Conservation (phyloP, 306 rosid genomes). For the Delonix regia region DNA sequence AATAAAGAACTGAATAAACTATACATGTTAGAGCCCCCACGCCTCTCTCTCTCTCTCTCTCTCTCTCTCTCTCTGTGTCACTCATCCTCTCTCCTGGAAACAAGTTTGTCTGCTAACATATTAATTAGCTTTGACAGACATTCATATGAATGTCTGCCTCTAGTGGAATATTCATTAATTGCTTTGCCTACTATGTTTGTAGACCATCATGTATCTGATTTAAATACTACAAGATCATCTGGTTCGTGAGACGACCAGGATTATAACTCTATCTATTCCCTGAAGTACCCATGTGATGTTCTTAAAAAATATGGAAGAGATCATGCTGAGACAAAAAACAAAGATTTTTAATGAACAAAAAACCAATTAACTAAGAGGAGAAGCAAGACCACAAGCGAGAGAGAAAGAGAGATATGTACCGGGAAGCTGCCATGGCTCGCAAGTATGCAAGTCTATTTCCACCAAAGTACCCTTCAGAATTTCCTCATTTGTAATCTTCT, state of each 20-base stretch:
- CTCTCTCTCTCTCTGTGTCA: constrained; percentile 5
- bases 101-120: constrained; percentile 24
- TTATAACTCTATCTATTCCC: background rate
- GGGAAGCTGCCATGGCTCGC: constrained; percentile 99
- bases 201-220: constrained; percentile 8
- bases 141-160: background rate
- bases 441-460: constrained; percentile 88
- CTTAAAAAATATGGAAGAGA: background rate
- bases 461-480: constrained; percentile 82
- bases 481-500: constrained; percentile 81
- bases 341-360: background rate
- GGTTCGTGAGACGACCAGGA: constrained; percentile 18
- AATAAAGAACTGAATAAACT: constrained; percentile 42
- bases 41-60: background rate
- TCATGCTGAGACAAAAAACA: background rate
- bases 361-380: background rate
- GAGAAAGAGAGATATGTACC: constrained; percentile 47
- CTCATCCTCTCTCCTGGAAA: background rate
- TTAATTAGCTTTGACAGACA: background rate
- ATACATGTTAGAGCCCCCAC: background rate
- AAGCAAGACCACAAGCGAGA: background rate
- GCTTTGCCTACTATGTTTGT: background rate
- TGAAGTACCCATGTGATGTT: background rate
- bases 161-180: constrained; percentile 1
- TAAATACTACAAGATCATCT: background rate